phyloP scores from a whole-genome alignment of 306 rosid genomes.

The Prunus campanulata region DNA sequence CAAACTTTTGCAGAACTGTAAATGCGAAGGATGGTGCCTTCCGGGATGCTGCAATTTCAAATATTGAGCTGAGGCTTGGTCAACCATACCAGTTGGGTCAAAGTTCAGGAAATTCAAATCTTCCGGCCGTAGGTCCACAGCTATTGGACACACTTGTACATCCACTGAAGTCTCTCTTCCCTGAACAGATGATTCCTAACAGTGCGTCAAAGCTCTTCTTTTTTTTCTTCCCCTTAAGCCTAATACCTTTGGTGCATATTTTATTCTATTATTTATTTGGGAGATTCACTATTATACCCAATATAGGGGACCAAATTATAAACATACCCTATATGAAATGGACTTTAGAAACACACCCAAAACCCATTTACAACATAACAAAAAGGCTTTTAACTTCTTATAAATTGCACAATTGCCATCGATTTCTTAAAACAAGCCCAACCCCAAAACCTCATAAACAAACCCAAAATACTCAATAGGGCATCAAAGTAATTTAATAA shows the following conservation, averaged over 20 bases:
- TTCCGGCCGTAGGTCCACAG: constrained; percentile 37
- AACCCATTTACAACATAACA: too few relatives aligned
- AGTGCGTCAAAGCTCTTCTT: constrained; percentile 42
- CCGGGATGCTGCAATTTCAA: constrained; percentile 46
- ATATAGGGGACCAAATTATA: too few relatives aligned
- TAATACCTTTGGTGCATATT: constrained; percentile 14
- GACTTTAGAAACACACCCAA: too few relatives aligned
- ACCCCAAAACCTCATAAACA: too few relatives aligned
- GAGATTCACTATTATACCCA: too few relatives aligned
- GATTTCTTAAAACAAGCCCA: too few relatives aligned
- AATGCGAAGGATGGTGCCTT: constrained; percentile 29
- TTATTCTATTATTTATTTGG: neutral
- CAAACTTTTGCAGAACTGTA: constrained; percentile 28
- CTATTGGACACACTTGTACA: constrained; percentile 31
- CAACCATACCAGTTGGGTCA: constrained; percentile 45
- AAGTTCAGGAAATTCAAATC: constrained; percentile 34
- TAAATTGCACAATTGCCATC: too few relatives aligned
- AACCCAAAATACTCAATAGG: too few relatives aligned
- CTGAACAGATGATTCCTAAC: constrained; percentile 38
- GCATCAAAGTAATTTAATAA: too few relatives aligned
- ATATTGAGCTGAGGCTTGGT: constrained; percentile 61
- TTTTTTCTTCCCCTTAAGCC: constrained; percentile 2
- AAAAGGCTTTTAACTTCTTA: too few relatives aligned
- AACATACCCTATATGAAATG: too few relatives aligned
- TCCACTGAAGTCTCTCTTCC: constrained; percentile 39